phyloP scores from a whole-genome alignment of 176 grass and related monocot species.

The Pontederia crassipes region DNA sequence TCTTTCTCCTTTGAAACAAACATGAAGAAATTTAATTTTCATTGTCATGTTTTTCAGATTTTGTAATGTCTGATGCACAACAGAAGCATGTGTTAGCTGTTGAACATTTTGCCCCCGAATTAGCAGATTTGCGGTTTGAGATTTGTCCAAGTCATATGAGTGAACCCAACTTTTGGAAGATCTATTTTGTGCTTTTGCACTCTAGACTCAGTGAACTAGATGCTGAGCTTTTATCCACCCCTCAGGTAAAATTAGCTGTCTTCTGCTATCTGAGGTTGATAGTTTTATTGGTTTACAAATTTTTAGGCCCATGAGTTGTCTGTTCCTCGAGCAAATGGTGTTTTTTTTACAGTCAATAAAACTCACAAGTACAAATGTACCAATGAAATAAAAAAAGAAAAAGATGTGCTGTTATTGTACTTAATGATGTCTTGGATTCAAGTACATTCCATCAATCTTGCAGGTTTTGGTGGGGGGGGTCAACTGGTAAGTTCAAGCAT shows the following conservation, averaged over 20 bases:
- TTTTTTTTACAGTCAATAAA: too few relatives aligned
- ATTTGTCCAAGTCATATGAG: constrained; percentile 71
- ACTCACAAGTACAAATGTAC: too few relatives aligned
- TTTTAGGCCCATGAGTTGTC: neutral
- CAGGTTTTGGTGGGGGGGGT: too few relatives aligned
- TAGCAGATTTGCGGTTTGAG: constrained; percentile 33
- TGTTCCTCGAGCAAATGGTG: constrained; percentile 2
- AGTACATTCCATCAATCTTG: too few relatives aligned
- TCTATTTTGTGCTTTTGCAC: constrained; percentile 74
- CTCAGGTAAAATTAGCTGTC: constrained; percentile 31
- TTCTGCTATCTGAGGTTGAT: neutral
- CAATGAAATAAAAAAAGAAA: too few relatives aligned
- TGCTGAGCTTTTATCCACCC: constrained; percentile 50
- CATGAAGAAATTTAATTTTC: neutral
- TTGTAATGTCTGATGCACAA: constrained; percentile 55
- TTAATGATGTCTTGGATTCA: too few relatives aligned
- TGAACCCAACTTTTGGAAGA: constrained; percentile 79
- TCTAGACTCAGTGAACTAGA: constrained; percentile 56
- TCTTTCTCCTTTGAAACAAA: neutral
- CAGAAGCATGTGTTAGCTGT: constrained; percentile 43
- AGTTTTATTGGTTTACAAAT: neutral
- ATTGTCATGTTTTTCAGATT: constrained; percentile 32
- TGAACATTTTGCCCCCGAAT: constrained; percentile 36
- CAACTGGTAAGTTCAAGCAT: too few relatives aligned
- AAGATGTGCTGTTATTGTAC: too few relatives aligned